phyloP scores from a whole-genome alignment of 2,329 filamentous ascomycete species.

The Cryphonectria japonica region DNA sequence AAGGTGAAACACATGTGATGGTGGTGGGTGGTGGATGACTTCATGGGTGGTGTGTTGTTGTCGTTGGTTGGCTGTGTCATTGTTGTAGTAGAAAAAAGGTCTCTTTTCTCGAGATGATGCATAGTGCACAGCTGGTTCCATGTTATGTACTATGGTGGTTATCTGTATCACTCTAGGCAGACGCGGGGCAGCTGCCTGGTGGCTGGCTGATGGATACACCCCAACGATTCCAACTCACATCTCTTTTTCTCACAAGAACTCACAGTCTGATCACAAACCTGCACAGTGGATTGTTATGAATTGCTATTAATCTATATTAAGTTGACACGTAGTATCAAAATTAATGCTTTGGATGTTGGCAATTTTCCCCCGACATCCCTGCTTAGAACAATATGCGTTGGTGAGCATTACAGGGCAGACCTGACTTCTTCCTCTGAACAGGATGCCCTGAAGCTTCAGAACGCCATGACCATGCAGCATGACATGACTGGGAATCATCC shows the following conservation, averaged over 20 bases:
- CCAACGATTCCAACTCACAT: neutral
- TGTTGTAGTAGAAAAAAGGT: neutral
- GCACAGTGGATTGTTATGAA: too few relatives aligned
- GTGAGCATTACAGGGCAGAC: neutral
- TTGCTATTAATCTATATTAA: too few relatives aligned
- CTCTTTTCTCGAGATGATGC: neutral
- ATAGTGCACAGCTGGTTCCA: neutral
- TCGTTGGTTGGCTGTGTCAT: neutral
- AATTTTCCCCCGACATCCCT: neutral
- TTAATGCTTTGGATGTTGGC: neutral
- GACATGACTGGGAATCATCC: neutral
- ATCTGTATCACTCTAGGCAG: neutral
- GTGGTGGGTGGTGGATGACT: neutral
- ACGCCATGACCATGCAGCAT: neutral
- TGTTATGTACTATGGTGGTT: neutral
- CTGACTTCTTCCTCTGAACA: neutral
- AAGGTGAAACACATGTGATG: neutral
- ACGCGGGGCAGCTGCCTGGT: neutral
- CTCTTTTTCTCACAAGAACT: neutral
- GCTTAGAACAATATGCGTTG: neutral
- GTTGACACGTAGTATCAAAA: too few relatives aligned
- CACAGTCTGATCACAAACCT: too few relatives aligned
- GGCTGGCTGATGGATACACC: conserved; percentile 2
- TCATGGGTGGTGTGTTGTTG: neutral
- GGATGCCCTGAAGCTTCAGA: neutral